Base-by-base conservation (phyloP, 2,329 filamentous ascomycete genomes). In the Cordyceps pruinosa region DNA sequence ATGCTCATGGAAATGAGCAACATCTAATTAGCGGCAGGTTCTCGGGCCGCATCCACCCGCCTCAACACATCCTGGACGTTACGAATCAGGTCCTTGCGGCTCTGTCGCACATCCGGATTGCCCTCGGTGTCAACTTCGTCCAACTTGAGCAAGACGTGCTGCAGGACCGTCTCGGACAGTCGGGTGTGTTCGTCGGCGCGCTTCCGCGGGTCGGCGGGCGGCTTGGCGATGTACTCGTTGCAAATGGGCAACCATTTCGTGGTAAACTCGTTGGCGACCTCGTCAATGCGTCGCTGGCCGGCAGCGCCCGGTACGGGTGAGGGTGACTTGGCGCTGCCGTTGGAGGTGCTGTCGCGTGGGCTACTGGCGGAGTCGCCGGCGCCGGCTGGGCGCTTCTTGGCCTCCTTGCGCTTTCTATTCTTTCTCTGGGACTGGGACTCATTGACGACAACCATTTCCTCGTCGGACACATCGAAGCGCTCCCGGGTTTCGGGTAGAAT, bases 121-220 rank as follows among this genome's bases (percentile, higher is more conserved):
- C 87, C 88, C 48, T 87, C 85, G 0, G 85, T 86, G 63, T 93
- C 88, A 3, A 93, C 83, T 23, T 80, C 85, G 68, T 94, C 89
- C 39, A 90, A 71, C 73, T 92, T 93, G 61, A 94, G 72, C 37
- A 93, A 66, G 2, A 91, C 83, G 64, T 91, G 87, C 60, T 86
- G 83, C 76, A 94, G 77, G 39, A 91, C 80, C 5, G 86, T 89
- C 75, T 94, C 89, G 4, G 83, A 85, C 19, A 94, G 70, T 67
- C 82, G 86, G 68, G 87, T 85, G 68, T 93, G 86, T 66, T 92
- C 87, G 34, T 90, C 88, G 15, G 81, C 80, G 50, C 82, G 76
- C 76, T 88, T 90, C 69, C 86, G 85, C 39, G 73, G 66, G 52
- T 90, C 87, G 4, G 71, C 68, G 0, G 89, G 89, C 12, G 89